A percentile compares a stretch with the other conserved stretches of the same genome.
phyloP scores from a whole-genome alignment of 305 asterid genomes.

The Fraxinus greggii region DNA sequence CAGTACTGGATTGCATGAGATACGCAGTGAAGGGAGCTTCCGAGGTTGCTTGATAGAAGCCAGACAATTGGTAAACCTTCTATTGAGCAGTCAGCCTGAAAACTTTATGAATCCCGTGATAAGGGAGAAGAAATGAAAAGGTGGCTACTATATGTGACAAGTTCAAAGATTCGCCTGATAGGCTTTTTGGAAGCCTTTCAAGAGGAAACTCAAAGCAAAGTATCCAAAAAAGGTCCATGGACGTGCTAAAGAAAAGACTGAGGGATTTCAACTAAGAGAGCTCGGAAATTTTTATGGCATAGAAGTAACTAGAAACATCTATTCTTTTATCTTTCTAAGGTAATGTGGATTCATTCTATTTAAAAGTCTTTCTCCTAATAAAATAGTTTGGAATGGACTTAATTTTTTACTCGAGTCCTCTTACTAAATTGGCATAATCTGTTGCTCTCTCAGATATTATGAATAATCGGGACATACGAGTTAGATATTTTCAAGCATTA shows the following conservation, averaged over 20 bases:
- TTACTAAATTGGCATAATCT: background rate
- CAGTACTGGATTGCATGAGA: slow-evolving; percentile 70
- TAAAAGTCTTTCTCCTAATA: slow-evolving; percentile 21
- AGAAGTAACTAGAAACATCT: slow-evolving; percentile 20
- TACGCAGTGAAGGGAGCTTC: slow-evolving; percentile 74
- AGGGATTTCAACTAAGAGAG: slow-evolving; percentile 72
- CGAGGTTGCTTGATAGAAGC: slow-evolving; percentile 71
- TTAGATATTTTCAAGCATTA: background rate
- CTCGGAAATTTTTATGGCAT: slow-evolving; percentile 7
- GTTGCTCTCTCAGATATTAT: background rate
- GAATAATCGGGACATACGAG: background rate
- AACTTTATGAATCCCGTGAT: slow-evolving; percentile 92
- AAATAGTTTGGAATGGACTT: slow-evolving; percentile 18
- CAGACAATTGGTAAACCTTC: slow-evolving; percentile 79
- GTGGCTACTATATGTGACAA: slow-evolving; percentile 86
- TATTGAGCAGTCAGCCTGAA: slow-evolving; percentile 86
- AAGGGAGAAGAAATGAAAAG: slow-evolving; percentile 76
- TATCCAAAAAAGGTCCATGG: slow-evolving; percentile 79
- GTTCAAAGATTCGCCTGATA: slow-evolving; percentile 78
- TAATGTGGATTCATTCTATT: slow-evolving; percentile 11
- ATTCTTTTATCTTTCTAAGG: slow-evolving; percentile 6
- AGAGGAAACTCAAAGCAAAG: slow-evolving; percentile 74
- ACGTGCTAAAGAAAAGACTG: slow-evolving; percentile 67
- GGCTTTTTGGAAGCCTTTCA: slow-evolving; percentile 87
- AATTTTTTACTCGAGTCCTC: background rate